Percentiles rank a stretch among this genome's conserved stretches.
Conservation (phyloP, 495 filamentous ascomycete species). For the Hypoxylon lienhwacheense region DNA sequence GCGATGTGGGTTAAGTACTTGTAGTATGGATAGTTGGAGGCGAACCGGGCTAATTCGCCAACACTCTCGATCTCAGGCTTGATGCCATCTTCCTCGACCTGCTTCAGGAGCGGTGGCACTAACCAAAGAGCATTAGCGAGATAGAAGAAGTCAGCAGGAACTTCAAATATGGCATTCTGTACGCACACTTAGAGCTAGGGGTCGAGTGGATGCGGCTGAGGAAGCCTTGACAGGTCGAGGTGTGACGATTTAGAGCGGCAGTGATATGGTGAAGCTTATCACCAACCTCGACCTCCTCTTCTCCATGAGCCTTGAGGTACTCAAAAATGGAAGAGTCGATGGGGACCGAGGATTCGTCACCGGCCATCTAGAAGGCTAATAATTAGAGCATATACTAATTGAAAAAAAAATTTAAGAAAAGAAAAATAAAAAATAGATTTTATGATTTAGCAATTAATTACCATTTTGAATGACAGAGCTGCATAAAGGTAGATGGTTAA, state of each 20-base stretch:
- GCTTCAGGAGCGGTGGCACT: slow-evolving; percentile 52
- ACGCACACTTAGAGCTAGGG: slow-evolving; percentile 71
- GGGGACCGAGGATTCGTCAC: slow-evolving; percentile 41
- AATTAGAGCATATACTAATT: no score
- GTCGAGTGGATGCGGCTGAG: slow-evolving; percentile 91
- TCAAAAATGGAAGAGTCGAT: slow-evolving; percentile 86
- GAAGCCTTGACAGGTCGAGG: slow-evolving; percentile 71
- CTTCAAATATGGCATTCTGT: slow-evolving; percentile 17
- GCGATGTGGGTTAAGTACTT: slow-evolving; percentile 53
- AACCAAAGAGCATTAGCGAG: slow-evolving; percentile 20
- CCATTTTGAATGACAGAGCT: no score
- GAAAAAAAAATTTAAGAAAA: no score
- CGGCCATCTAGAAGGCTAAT: slow-evolving; percentile 37
- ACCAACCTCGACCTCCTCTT: slow-evolving; percentile 77
- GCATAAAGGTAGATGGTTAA: no score
- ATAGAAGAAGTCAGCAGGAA: neutral
- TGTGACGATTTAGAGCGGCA: slow-evolving; percentile 67
- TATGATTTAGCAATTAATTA: no score
- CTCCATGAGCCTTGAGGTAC: slow-evolving; percentile 83
- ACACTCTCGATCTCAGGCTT: slow-evolving; percentile 59
- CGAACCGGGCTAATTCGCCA: slow-evolving; percentile 63
- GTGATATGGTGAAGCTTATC: slow-evolving; percentile 84
- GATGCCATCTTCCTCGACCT: slow-evolving; percentile 58
- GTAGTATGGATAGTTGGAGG: slow-evolving; percentile 89
- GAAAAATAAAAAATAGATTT: no score